Evolutionary conservation across 192 early-diverging fungal genomes (phyloP).

Genomic region (Coemansia sp.): DNA sequence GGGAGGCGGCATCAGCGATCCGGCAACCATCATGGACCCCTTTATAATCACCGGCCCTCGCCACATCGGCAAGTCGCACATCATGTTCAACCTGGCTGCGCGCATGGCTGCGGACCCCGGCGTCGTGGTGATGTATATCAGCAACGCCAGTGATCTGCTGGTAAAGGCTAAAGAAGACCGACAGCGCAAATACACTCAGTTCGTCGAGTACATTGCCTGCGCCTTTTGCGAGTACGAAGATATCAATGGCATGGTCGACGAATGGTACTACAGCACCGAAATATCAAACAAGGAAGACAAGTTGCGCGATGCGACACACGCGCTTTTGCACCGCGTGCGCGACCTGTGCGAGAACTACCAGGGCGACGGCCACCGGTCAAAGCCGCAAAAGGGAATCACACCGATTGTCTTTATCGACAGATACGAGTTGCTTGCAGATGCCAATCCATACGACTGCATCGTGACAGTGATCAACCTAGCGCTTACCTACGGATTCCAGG

Average conservation of each 20-base stretch:
- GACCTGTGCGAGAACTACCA: background rate
- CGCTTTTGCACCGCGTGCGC: conserved; percentile 7
- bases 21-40: conserved; percentile 3
- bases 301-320: conserved; percentile 12
- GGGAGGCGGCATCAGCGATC: conserved; percentile 2
- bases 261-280: conserved; percentile 22
- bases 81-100: conserved; percentile 27
- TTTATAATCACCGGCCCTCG: conserved; percentile 24
- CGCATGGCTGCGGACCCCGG: conserved; percentile 20
- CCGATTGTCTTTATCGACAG: conserved; percentile 21
- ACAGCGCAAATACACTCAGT: conserved; percentile 11
- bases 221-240: conserved; percentile 11
- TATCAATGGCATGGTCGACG: conserved; percentile 2
- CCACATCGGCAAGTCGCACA: conserved; percentile 35
- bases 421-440: conserved; percentile 15
- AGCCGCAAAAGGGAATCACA: background rate
- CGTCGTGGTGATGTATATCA: conserved; percentile 21
- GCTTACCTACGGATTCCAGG: conserved; percentile 1
- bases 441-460: conserved; percentile 1
- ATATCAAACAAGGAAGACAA: conserved; percentile 4
- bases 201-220: conserved; percentile 27
- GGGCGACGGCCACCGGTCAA: background rate
- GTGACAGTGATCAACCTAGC: conserved; percentile 7
- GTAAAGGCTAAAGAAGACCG: conserved; percentile 2
- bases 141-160: conserved; percentile 15